phyloP scores from a whole-genome alignment of 805 yeast species.

The Candida alai region DNA sequence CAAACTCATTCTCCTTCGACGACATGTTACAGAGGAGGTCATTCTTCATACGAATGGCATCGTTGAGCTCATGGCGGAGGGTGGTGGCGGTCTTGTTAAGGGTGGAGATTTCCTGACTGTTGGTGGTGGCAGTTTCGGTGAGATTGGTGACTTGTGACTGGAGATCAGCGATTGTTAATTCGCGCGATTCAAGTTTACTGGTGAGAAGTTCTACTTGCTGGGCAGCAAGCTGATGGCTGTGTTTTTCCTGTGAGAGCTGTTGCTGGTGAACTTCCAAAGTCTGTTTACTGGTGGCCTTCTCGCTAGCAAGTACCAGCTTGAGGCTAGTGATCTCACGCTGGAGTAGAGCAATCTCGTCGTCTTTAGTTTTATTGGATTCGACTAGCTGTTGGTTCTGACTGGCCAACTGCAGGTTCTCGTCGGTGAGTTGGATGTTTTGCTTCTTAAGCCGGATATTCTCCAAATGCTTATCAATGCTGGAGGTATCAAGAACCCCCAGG shows the following conservation, averaged over 20 bases:
- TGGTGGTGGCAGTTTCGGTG: slow-evolving; percentile 10
- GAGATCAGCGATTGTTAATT: background rate
- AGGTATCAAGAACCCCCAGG: slow-evolving; percentile 28
- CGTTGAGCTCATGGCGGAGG: slow-evolving; percentile 18
- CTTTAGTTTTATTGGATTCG: slow-evolving; percentile 8
- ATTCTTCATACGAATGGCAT: slow-evolving; percentile 42
- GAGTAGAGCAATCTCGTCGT: slow-evolving; percentile 3
- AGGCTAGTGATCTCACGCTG: slow-evolving; percentile 4
- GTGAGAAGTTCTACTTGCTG: slow-evolving; percentile 14
- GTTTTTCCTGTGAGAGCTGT: slow-evolving; percentile 5
- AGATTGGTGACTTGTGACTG: background rate
- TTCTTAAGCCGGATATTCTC: slow-evolving; percentile 37
- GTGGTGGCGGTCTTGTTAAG: slow-evolving; percentile 13
- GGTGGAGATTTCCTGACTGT: slow-evolving; percentile 12
- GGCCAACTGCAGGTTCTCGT: slow-evolving; percentile 22
- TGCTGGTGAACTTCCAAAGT: background rate
- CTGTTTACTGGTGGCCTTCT: background rate
- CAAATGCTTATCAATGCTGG: slow-evolving; percentile 39
- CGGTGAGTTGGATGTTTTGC: slow-evolving; percentile 34
- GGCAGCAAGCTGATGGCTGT: slow-evolving; percentile 10
- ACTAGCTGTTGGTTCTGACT: slow-evolving; percentile 9
- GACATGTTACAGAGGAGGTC: slow-evolving; percentile 68
- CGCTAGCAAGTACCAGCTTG: background rate
- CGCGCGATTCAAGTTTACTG: background rate
- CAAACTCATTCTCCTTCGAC: slow-evolving; percentile 56